Conservation (phyloP, 257 asterid genomes). For the Ilex aquifolium region DNA sequence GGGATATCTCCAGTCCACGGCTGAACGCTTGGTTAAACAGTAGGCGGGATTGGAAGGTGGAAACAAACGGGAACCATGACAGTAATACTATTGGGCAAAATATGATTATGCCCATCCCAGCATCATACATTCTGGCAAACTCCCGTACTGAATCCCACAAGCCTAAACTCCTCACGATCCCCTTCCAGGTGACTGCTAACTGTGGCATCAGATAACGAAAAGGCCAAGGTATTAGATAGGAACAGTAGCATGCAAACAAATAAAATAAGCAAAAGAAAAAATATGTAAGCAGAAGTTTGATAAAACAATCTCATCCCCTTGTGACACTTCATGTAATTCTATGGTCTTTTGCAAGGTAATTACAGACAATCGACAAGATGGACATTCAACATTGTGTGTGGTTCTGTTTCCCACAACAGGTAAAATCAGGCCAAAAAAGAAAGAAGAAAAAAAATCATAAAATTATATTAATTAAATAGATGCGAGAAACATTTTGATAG, state of each 20-base stretch:
- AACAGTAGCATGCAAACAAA: neutral
- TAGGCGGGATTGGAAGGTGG: conserved; percentile 96
- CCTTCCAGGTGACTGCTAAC: conserved; percentile 90
- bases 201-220: conserved; percentile 17
- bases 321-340: no score
- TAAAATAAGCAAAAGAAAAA: neutral
- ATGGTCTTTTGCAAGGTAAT: no score
- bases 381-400: no score
- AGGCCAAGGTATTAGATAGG: neutral
- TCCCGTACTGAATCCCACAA: conserved; percentile 97
- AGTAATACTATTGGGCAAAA: conserved; percentile 85
- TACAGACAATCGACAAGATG: no score
- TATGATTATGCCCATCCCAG: conserved; percentile 91
- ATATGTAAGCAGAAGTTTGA: no score
- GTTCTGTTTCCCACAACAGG: no score
- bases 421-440: no score
- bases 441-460: no score
- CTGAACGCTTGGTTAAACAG: conserved; percentile 99
- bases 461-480: no score
- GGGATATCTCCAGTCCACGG: conserved; percentile 96
- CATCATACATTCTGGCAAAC: conserved; percentile 96
- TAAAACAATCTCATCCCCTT: no score
- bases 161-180: conserved; percentile 68
- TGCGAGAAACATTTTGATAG: no score
- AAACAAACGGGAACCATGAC: conserved; percentile 96